Evolutionary conservation across 805 yeast genomes (phyloP).

Genomic region (Saturnispora besseyi): DNA sequence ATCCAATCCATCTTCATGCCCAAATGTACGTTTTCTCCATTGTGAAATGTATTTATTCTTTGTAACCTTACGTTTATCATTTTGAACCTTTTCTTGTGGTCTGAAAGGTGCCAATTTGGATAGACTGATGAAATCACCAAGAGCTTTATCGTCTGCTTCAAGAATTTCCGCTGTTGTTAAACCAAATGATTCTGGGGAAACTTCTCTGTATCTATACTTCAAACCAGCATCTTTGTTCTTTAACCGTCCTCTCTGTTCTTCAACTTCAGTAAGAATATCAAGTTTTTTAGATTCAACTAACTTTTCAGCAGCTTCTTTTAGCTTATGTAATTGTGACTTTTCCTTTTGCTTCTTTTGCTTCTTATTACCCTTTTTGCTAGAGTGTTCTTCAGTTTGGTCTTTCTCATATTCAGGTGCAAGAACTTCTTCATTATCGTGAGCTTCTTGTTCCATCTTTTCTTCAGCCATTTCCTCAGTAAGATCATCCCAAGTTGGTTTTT

Average conservation of each 20-base stretch:
- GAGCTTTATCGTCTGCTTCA: conserved; percentile 76
- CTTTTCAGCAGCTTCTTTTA: conserved; percentile 62
- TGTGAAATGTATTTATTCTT: conserved; percentile 76
- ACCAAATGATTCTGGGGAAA: conserved; percentile 90
- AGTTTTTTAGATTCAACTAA: conserved; percentile 69
- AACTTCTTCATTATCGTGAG: background rate
- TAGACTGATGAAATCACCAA: conserved; percentile 78
- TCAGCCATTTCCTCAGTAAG: conserved; percentile 35
- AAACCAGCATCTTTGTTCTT: conserved; percentile 28
- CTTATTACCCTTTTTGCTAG: conserved; percentile 26
- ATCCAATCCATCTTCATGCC: conserved; percentile 30
- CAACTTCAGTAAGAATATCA: conserved; percentile 59
- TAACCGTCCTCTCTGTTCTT: conserved; percentile 54
- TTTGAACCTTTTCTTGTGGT: conserved; percentile 56
- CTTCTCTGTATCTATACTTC: conserved; percentile 72
- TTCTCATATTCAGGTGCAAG: conserved; percentile 32
- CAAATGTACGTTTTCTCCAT: conserved; percentile 83
- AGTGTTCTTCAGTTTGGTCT: conserved; percentile 32
- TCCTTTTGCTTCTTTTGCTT: conserved; percentile 43
- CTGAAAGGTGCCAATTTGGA: conserved; percentile 93
- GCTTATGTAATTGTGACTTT: conserved; percentile 52
- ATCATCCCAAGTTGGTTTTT: conserved; percentile 60
- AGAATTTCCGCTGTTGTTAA: conserved; percentile 78
- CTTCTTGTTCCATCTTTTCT: conserved; percentile 12
- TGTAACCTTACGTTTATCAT: conserved; percentile 76